phyloP scores from a whole-genome alignment of 164 flowering plant genomes.

The Litsea cubeba region DNA sequence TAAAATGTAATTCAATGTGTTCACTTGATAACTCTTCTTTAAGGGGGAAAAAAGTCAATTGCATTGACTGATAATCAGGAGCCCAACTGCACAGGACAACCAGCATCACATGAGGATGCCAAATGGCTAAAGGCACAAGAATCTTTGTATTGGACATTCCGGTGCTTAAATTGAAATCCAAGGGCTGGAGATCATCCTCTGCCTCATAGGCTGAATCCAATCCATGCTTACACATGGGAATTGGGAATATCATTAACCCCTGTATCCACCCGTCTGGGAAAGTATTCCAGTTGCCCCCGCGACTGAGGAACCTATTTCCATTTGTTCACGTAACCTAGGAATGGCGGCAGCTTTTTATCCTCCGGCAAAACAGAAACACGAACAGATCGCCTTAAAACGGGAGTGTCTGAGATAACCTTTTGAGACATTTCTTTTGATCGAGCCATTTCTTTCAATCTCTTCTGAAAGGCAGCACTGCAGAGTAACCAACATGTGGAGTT shows the following conservation, averaged over 20 bases:
- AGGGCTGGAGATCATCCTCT: background rate
- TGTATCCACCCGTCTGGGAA: background rate
- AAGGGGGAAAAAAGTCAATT: background rate
- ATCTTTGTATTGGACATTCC: background rate
- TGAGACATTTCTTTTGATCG: slow-evolving; percentile 7
- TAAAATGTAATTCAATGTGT: background rate
- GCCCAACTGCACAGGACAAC: background rate
- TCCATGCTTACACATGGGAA: background rate
- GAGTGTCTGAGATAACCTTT: slow-evolving; percentile 5
- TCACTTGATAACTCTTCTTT: background rate
- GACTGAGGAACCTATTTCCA: background rate
- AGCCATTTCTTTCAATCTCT: slow-evolving; percentile 1
- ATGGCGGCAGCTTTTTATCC: slow-evolving; percentile 5
- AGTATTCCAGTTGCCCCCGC: background rate
- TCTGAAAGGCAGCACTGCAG: slow-evolving; percentile 16
- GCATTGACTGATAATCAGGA: background rate
- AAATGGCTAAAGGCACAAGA: background rate
- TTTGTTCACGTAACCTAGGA: slow-evolving; percentile 12
- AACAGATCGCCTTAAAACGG: slow-evolving; percentile 15
- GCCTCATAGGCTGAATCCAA: background rate
- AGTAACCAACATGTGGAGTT: background rate
- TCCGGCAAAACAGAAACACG: slow-evolving; percentile 15
- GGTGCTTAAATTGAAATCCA: background rate
- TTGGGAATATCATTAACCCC: background rate
- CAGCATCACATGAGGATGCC: background rate